Conservation (phyloP, 768 basidiomycete genomes). For the Tulasnella calospora region DNA sequence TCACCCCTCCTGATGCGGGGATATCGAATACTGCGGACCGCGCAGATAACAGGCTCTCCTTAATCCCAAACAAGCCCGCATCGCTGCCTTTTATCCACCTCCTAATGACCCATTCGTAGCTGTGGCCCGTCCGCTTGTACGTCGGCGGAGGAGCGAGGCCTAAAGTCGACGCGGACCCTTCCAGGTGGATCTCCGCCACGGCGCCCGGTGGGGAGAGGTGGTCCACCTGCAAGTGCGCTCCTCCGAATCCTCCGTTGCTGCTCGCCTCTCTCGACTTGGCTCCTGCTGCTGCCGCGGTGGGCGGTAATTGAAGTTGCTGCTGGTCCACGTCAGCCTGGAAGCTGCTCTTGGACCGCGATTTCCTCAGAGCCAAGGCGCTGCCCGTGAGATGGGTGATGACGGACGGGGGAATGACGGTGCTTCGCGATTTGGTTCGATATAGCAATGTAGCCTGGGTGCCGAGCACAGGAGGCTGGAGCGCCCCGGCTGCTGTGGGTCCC, state of each 20-base stretch:
- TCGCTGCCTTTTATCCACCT: slow-evolving; percentile 65
- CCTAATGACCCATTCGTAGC: slow-evolving; percentile 72
- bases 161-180: not conserved
- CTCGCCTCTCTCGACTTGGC: not conserved
- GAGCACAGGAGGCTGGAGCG: slow-evolving; percentile 48
- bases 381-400: not conserved
- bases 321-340: not conserved
- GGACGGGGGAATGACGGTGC: not conserved
- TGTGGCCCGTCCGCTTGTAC: slow-evolving; percentile 34
- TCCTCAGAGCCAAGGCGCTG: not conserved
- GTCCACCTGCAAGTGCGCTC: not conserved
- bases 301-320: not conserved
- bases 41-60: slow-evolving; percentile 15
- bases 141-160: not conserved
- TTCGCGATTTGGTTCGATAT: slow-evolving; percentile 37
- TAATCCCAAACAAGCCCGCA: slow-evolving; percentile 29
- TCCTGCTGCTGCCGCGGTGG: too few relatives aligned
- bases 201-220: not conserved
- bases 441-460: slow-evolving; percentile 65
- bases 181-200: not conserved
- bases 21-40: slow-evolving; percentile 24
- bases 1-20: slow-evolving; percentile 24
- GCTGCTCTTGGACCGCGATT: slow-evolving; percentile 12
- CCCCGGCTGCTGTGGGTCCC: not conserved
- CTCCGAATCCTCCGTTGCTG: not conserved